These are phyloP conservation scores for Erucastrum elatum DNA, from an alignment of 345 rosid genomes.

Conservation along the genomic window DNA sequence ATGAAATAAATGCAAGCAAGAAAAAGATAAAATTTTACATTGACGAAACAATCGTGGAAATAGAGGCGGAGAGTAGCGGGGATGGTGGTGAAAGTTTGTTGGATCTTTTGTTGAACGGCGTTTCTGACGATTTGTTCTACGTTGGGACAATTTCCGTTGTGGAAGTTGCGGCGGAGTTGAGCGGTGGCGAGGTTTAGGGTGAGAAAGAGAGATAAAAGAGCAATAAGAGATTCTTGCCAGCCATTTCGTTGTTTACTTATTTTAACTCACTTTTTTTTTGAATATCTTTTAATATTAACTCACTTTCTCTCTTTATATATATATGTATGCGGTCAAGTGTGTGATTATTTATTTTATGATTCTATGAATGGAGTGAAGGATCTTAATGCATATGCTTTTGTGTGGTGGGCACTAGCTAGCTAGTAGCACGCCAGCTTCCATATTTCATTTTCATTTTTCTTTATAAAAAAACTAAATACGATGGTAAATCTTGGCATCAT, in stretches of 20 bases:
- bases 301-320: background rate
- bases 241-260: background rate
- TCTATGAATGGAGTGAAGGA: background rate
- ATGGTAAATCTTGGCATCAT: constrained; percentile 1
- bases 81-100: constrained; percentile 68
- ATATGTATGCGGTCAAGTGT: background rate
- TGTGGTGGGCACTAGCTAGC: constrained; percentile 10
- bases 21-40: constrained; percentile 38
- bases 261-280: background rate
- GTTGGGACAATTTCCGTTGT: constrained; percentile 66
- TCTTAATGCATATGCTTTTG: constrained; percentile 1
- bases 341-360: background rate
- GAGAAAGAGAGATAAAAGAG: constrained; percentile 29
- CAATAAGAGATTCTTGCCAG: constrained; percentile 5
- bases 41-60: constrained; percentile 83
- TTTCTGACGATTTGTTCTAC: constrained; percentile 68
- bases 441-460: background rate
- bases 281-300: no score
- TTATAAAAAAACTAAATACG: background rate
- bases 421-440: constrained; percentile 37
- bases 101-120: constrained; percentile 50
- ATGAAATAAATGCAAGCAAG: background rate
- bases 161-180: constrained; percentile 58
- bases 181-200: constrained; percentile 41
- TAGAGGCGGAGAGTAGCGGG: constrained; percentile 81